A percentile compares a stretch with the other conserved stretches of the same genome.
Evolutionary conservation across 441 rosid species (phyloP).

Genomic region (Mallotus repandus): DNA sequence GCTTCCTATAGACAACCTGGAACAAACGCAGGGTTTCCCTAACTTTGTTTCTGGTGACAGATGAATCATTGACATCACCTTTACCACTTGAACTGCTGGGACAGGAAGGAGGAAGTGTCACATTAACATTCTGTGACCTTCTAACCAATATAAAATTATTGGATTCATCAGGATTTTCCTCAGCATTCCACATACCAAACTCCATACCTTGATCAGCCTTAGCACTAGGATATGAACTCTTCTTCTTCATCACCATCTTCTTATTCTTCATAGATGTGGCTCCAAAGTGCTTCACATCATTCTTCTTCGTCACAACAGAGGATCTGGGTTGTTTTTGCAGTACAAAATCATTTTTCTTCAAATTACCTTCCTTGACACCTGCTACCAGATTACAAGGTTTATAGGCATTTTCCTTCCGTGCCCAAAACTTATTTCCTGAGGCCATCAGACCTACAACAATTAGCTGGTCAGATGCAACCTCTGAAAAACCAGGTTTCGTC

Average conservation of each 20-base stretch:
- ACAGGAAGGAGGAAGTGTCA: conserved; percentile 50
- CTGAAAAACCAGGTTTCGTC: conserved; percentile 10
- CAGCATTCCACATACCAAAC: conserved; percentile 20
- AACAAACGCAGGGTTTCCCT: conserved; percentile 72
- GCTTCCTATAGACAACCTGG: conserved; percentile 59
- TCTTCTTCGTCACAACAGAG: conserved; percentile 18
- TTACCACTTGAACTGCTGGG: conserved; percentile 23
- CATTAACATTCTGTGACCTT: conserved; percentile 26
- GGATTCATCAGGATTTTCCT: conserved; percentile 23
- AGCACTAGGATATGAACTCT: conserved; percentile 12
- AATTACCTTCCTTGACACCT: conserved; percentile 27
- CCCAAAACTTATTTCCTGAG: conserved; percentile 26
- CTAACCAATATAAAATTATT: conserved; percentile 20
- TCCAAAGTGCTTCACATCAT: conserved; percentile 32
- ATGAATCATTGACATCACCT: conserved; percentile 23
- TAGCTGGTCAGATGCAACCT: conserved; percentile 16
- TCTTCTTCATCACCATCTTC: conserved; percentile 11
- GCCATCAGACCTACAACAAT: conserved; percentile 39
- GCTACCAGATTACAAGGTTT: conserved; percentile 15
- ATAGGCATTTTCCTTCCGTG: conserved; percentile 7
- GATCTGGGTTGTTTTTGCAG: conserved; percentile 25
- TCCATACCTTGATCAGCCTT: conserved; percentile 7
- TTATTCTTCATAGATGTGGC: conserved; percentile 17
- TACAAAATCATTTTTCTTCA: conserved; percentile 27
- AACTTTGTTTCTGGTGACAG: conserved; percentile 52